Base-by-base conservation (phyloP, 2,329 filamentous ascomycete species). In the Phaeosphaeria sp. region DNA sequence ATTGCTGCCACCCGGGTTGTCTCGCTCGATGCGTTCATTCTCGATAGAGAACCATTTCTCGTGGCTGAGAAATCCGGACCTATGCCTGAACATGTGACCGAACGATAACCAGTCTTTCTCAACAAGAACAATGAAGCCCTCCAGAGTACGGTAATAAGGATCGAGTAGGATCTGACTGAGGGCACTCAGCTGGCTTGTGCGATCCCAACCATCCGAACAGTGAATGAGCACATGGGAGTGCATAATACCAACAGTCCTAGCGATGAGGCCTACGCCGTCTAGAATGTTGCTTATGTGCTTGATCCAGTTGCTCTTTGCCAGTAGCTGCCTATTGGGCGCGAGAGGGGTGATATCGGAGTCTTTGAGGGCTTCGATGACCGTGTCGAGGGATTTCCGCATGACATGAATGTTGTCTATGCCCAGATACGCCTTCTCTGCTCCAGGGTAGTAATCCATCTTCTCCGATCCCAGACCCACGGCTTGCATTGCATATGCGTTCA, bases 51-150 rank as follows among this genome's bases (percentile, higher is more conserved):
- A 99, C 93, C 93, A 98, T 71, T 96, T 96, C 65, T 98, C 94
- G 64, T 91, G 91, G 71, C 89, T 92, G 54, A 98, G 80, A 67
- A 91, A 90, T 2, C 95, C 95, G 15, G 91, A 91, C n/a, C 95
- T 89, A 69, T 97, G 88, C 54, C 93, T 88, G 78, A 99, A 99
- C 89, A 97, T 97, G 78, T 99, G 94, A 1, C 95, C 95, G 79
- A 97, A 99, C 0, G 94, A 95, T 13, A 99, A 80, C 92, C 95
- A 99, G 73, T 99, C 95, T 76, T 99, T 99, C 77, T 99, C 95
- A 2, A 99, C 85, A 6, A 99, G 81, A 2, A 96, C 89, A 67
- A 98, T 93, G 76, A 98, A 99, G 0, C 95, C 95, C 66, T 97
- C 90, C 50, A 99, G 82, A 0, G 95, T 98, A 51, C 95, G 88